Conservation (phyloP, 1,284 basidiomycete genomes). For the Marasmius fiardii region DNA sequence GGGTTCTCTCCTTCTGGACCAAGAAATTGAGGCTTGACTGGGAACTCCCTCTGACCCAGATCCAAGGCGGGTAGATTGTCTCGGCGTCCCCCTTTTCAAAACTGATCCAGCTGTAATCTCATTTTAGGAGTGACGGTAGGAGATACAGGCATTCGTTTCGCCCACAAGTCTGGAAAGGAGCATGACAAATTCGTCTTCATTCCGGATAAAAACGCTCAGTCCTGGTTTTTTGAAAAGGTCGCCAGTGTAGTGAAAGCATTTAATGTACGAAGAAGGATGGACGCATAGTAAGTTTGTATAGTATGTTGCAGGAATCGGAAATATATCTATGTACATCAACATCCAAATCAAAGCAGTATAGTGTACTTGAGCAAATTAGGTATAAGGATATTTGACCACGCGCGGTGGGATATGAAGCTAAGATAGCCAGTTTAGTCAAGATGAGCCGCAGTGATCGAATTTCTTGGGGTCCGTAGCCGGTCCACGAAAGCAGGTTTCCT, state of each 20-base stretch:
- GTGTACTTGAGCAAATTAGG: not conserved
- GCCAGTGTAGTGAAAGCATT: conserved; percentile 71
- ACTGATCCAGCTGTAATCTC: too few species aligned
- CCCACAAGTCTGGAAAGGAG: conserved; percentile 69
- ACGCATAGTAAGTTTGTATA: conserved; percentile 30
- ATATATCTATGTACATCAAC: not conserved
- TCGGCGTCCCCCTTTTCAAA: not conserved
- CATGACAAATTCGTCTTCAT: conserved; percentile 76
- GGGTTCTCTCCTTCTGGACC: conserved; percentile 84
- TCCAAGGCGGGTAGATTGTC: conserved; percentile 51
- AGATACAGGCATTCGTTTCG: conserved; percentile 85
- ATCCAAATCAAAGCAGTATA: too few species aligned
- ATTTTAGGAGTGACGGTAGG: conserved; percentile 74
- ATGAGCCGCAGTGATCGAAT: too few species aligned
- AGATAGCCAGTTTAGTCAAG: too few species aligned
- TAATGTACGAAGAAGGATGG: conserved; percentile 71
- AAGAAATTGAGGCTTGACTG: conserved; percentile 85
- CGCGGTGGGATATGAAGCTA: too few species aligned
- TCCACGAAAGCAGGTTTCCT: not conserved
- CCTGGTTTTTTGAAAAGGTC: conserved; percentile 77
- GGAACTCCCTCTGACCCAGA: conserved; percentile 87
- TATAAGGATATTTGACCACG: not conserved
- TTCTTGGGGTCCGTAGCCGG: not conserved
- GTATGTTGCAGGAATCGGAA: conserved; percentile 23
- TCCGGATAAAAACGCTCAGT: conserved; percentile 67